phyloP scores from a whole-genome alignment of 2,329 filamentous ascomycete species.

The Dothidotthia symphoricarpi region DNA sequence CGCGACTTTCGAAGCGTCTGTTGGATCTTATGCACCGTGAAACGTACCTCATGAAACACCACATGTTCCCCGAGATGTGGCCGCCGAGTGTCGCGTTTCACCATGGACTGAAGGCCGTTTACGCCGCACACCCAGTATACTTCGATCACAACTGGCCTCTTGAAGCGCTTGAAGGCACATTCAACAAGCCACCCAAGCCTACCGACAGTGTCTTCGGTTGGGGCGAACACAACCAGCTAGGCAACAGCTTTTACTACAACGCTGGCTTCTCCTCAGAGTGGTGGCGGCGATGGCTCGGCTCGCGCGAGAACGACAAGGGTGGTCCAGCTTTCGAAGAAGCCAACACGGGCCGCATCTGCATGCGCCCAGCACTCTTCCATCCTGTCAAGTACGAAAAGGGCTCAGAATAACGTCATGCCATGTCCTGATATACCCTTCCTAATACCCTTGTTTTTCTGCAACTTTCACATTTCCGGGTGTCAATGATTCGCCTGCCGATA shows the following conservation, averaged over 20 bases:
- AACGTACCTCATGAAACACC: slow-evolving; percentile 68
- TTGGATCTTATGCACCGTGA: slow-evolving; percentile 77
- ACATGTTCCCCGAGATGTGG: slow-evolving; percentile 77
- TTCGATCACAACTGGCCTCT: slow-evolving; percentile 71
- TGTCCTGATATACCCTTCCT: neutral
- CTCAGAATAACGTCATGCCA: slow-evolving; percentile 26
- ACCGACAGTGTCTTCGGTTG: slow-evolving; percentile 51
- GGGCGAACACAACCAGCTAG: slow-evolving; percentile 54
- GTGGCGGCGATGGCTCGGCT: slow-evolving; percentile 52
- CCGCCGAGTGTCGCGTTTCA: slow-evolving; percentile 70
- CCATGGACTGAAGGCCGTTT: slow-evolving; percentile 76
- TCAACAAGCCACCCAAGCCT: slow-evolving; percentile 49
- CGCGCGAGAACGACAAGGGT: slow-evolving; percentile 47
- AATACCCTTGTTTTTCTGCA: neutral
- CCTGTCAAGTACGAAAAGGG: slow-evolving; percentile 51
- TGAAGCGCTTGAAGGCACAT: slow-evolving; percentile 47
- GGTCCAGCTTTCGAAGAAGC: slow-evolving; percentile 44
- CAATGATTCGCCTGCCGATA: too few species aligned
- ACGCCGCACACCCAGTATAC: slow-evolving; percentile 74
- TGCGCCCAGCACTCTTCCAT: slow-evolving; percentile 48
- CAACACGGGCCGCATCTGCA: slow-evolving; percentile 50
- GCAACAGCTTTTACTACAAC: slow-evolving; percentile 54
- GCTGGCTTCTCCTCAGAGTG: slow-evolving; percentile 49
- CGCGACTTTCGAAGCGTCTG: slow-evolving; percentile 68
- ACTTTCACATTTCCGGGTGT: too few species aligned